Conservation (phyloP, 805 yeast genomes). For the Monosporozyma servazzii region DNA sequence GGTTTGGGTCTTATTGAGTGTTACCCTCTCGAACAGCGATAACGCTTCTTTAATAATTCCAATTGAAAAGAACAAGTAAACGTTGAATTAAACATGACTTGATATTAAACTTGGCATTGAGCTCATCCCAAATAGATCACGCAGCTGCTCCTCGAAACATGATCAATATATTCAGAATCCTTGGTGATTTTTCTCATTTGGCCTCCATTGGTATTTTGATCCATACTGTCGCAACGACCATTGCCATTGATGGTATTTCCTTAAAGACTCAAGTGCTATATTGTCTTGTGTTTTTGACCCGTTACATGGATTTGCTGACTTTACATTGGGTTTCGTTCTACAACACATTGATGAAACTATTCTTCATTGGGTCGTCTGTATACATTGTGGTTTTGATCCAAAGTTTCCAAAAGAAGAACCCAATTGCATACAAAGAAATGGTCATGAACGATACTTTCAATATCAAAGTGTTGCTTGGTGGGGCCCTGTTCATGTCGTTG, state of each 20-base stretch:
- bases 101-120: too few relatives aligned
- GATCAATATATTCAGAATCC: conserved; percentile 17
- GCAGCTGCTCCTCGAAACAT: not conserved
- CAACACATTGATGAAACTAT: conserved; percentile 70
- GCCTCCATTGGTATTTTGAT: conserved; percentile 69
- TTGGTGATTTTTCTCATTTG: conserved; percentile 71
- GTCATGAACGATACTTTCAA: conserved; percentile 68
- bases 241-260: conserved; percentile 75
- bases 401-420: conserved; percentile 35
- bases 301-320: conserved; percentile 54
- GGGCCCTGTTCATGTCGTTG: conserved; percentile 48
- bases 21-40: not conserved
- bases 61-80: not conserved
- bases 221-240: conserved; percentile 53
- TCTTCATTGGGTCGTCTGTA: conserved; percentile 66
- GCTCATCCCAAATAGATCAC: not conserved
- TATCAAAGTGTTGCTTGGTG: conserved; percentile 58
- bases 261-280: conserved; percentile 81
- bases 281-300: conserved; percentile 57
- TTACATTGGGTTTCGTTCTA: conserved; percentile 54
- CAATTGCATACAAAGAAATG: conserved; percentile 41
- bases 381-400: conserved; percentile 70
- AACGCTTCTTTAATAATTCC: conserved; percentile 16
- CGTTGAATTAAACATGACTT: not conserved
- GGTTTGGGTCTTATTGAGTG: too few relatives aligned